Base-by-base conservation (phyloP, 805 yeast species). In the Kazachstania psychrophila region DNA sequence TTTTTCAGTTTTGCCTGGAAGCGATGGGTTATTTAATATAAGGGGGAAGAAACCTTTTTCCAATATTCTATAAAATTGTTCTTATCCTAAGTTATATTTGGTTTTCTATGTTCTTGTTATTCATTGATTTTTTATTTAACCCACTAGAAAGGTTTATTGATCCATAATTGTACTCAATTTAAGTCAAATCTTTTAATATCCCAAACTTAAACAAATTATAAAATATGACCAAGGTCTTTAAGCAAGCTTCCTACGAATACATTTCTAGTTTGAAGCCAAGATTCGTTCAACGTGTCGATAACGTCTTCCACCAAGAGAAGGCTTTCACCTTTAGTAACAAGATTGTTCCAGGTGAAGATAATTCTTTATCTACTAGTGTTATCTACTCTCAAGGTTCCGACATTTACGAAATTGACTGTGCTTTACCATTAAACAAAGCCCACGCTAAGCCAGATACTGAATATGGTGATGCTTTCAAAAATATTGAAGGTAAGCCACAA, bases 401-500 rank as follows among this genome's bases (percentile, higher is more conserved):
- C 24, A 41, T 54, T 12, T 54, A 49, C 37, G 54, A 52, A 31
- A 37, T 54, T n/a, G 51, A 43, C 15, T 45, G 49, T 32, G 40
- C 41, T 24, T 34, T 54, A 31, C 58, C 60, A 22, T 24, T 51
- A 22, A 49, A 47, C 1, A 37, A 41, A 11, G 36, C 42, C 6
- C 45, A 55, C 32, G 56, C 42, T 7, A 41, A 39, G 13, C 51
- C 60, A 22, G 70, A 66, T 29, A 87, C 86, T 3, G 89, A 81
- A 49, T 65, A 67, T 33, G 92, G 79, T 29, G 92, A 79, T 41
- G 84, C 78, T 2, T 68, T 79, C 26, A 79, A 73, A 22, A 82
- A 75, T 43, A 41, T 35, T 13, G 49, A 47, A 34, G 35, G 38
- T 14, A 39, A 34, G 6, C 36, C 45, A 7, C 32, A 42, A 14